Base-by-base conservation (phyloP, 169 alveolate genomes). In the Plasmodium berghei region DNA sequence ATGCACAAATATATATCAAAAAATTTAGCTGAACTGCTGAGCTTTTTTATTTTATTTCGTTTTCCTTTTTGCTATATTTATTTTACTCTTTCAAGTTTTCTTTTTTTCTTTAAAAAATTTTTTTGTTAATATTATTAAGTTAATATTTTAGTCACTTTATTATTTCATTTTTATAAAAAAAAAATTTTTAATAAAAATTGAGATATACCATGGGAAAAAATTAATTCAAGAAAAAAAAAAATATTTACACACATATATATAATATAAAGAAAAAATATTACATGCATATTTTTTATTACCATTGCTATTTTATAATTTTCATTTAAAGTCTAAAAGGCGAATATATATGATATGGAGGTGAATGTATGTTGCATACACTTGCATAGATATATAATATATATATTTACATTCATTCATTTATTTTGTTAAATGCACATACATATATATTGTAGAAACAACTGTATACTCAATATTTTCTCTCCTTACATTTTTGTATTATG, bases 231-330 rank as follows among this genome's bases (percentile, higher is more conserved):
- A 52, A 20, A 73, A 42, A 73, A 40, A 58, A 73, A 73, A n/a
- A 73, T 73, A 40, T 49, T 73, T 59, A 58, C 73, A 73, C 69
- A 73, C 63, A 58, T 40, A 63, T 67, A 22, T 28, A 71, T 28
- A 10, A 34, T 61, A 26, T 14, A 4, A 58, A 72, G 34, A 55
- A 52, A 54, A 42, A 12, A 73, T 40, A 73, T 73, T 73, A 73
- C 26, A 42, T 63, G 56, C 58, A 52, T 59, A 22, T 26, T 14
- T 59, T 72, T 26, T 72, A 49, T 71, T 72, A 26, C 20, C 52
- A 24, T 42, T 52, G 6, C 61, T 59, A 18, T 58, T 48, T 73
- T 73, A n/a, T 34, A 42, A 58, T 73, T 72, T 73, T 34, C 56
- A 58, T 73, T 58, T 73, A n/a, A 59, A 8, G 26, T 73, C 52